A percentile compares a stretch with the other conserved stretches of the same genome.
phyloP scores from a whole-genome alignment of 805 yeast species.

The Schizosaccharomyces osmophilus region DNA sequence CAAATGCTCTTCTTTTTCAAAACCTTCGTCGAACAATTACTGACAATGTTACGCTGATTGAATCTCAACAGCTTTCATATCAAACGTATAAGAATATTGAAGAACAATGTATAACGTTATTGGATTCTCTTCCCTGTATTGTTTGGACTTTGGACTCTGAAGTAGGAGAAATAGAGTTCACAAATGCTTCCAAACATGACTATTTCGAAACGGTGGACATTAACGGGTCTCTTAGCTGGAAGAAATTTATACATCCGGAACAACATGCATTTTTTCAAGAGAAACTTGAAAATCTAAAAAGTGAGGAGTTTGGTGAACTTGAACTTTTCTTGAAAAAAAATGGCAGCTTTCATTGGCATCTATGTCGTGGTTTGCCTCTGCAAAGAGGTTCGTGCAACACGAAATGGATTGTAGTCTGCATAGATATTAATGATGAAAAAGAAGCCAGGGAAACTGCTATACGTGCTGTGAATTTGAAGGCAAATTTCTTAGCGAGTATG shows the following conservation, averaged over 20 bases:
- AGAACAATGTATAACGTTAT: constrained; percentile 8
- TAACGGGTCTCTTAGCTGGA: constrained; percentile 5
- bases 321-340: constrained; percentile 6
- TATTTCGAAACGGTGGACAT: constrained; percentile 8
- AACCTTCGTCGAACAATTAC: constrained; percentile 8
- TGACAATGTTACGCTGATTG: constrained; percentile 10
- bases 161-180: constrained; percentile 5
- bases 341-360: constrained; percentile 8
- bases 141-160: constrained; percentile 8
- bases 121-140: constrained; percentile 10
- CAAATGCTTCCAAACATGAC: constrained; percentile 8
- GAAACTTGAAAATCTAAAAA: constrained; percentile 2
- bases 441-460: constrained; percentile 9
- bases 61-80: constrained; percentile 7
- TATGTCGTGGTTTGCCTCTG: constrained; percentile 7
- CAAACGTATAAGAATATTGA: constrained; percentile 8
- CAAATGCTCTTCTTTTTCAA: constrained; percentile 9
- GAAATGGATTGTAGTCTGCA: constrained; percentile 9
- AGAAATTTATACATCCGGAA: constrained; percentile 7
- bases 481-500: constrained; percentile 30
- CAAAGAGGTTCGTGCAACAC: constrained; percentile 6
- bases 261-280: constrained; percentile 4
- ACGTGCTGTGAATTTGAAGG: constrained; percentile 14
- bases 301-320: constrained; percentile 5
- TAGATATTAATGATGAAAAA: constrained; percentile 10